Base-by-base conservation (phyloP, 331 rosid genomes). In the Dryas integrifolia region DNA sequence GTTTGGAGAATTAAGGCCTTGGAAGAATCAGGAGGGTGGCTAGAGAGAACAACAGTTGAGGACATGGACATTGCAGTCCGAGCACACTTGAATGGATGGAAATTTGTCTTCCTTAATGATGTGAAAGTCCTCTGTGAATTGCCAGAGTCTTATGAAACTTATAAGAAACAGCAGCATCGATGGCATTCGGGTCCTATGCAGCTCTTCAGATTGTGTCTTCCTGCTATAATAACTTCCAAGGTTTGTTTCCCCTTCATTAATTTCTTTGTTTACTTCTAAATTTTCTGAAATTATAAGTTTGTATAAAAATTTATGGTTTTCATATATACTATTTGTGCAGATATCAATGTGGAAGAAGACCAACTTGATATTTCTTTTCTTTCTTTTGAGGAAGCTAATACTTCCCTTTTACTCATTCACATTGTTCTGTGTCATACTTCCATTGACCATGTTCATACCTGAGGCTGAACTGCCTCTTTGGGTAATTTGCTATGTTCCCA, bases 141-240 rank as follows among this genome's bases (percentile, higher is more conserved):
- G 10, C 99, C 99, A 6, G 99, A 92, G 84, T 95, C 98, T 5
- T 95, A 95, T 76, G 99, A 95, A 84, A 81, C 99, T 67, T 95
- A 95, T 9, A 92, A 92, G 91, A 95, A 95, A 63, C 99, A 95
- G 74, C 99, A 95, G 76, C 97, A 95, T 77, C 92, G 99, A 3
- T 95, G 99, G 99, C 99, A 95, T 64, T 95, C 99, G 0, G 99
- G 99, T 70, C 99, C 99, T 0, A 95, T 95, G 99, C 99, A 95
- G 83, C 99, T 95, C 63, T 95, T 95, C 78, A 72, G 97, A 55
- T 82, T 92, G 6, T 95, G 98, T 46, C 92, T 95, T 74, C 98
- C 99, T 63, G 83, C 97, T 26, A 83, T 95, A 72, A 51, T 92
- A 46, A 85, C 90, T 47, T 80, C 99, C 63, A 92, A 95, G 98